Conservation (phyloP, 345 rosid species). For the Cardamine occulta region DNA sequence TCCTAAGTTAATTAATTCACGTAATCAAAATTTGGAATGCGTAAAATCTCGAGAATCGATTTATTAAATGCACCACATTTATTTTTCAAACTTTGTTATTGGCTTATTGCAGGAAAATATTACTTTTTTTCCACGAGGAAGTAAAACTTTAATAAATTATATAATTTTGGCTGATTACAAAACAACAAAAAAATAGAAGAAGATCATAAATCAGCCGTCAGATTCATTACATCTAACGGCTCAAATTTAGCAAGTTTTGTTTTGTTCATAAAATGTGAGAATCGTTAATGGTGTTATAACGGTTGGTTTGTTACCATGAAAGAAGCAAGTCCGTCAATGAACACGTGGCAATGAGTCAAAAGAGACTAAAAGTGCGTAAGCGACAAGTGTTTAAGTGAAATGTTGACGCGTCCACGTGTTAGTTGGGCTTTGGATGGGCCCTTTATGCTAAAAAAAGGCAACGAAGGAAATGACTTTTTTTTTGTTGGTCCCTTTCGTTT, state of each 20-base stretch:
- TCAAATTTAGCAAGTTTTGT: neutral
- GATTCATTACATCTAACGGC: conserved; percentile 2
- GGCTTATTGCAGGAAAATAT: neutral
- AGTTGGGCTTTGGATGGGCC: conserved; percentile 20
- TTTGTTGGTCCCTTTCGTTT: neutral
- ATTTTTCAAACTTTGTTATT: neutral
- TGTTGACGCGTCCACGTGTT: conserved; percentile 22
- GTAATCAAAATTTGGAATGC: conserved; percentile 11
- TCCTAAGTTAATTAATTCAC: conserved; percentile 10
- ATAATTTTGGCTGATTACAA: neutral
- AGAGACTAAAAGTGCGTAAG: neutral
- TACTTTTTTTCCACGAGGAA: neutral
- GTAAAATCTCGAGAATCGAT: conserved; percentile 4
- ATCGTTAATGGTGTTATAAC: neutral
- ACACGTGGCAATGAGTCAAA: conserved; percentile 34
- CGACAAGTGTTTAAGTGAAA: conserved; percentile 11
- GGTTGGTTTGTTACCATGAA: neutral
- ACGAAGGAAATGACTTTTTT: neutral
- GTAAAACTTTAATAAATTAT: too few species aligned
- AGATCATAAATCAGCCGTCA: neutral
- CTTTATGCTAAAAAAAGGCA: neutral
- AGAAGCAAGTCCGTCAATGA: neutral
- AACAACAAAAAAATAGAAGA: neutral
- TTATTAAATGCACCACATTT: conserved; percentile 1
- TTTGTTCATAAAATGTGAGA: neutral